Evolutionary conservation across 352 stramenopile genomes (phyloP).

Genomic region (Globisporangium polare): DNA sequence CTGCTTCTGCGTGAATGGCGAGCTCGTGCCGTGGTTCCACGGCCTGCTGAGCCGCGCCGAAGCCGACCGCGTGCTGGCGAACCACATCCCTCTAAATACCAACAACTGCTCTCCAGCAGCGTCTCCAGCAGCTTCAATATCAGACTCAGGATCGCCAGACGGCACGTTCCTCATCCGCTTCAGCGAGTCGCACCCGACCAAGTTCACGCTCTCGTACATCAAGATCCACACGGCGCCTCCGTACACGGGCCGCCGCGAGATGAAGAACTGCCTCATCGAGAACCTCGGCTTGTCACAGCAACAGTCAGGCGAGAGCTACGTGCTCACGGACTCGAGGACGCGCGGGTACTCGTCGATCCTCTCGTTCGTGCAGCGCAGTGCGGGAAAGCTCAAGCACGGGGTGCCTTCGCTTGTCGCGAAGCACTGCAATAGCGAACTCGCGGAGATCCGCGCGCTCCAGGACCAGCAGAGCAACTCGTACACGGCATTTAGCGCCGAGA

Average conservation of each 20-base stretch:
- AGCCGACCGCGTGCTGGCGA: conserved; percentile 37
- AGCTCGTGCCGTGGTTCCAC: conserved; percentile 76
- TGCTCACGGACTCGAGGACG: conserved; percentile 41
- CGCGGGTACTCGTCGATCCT: conserved; percentile 58
- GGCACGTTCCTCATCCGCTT: conserved; percentile 76
- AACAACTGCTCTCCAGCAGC: neutral
- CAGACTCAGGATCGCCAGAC: conserved; percentile 23
- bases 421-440: conserved; percentile 55
- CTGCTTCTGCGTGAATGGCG: conserved; percentile 53
- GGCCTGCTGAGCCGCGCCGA: conserved; percentile 47
- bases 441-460: conserved; percentile 30
- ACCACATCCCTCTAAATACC: neutral
- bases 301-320: conserved; percentile 28
- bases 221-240: conserved; percentile 44
- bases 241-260: conserved; percentile 34
- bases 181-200: conserved; percentile 71
- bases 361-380: conserved; percentile 57
- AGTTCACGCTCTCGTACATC: conserved; percentile 77
- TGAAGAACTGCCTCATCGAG: conserved; percentile 72
- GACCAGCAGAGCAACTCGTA: conserved; percentile 56
- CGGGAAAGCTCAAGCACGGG: conserved; percentile 50
- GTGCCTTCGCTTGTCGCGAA: conserved; percentile 51
- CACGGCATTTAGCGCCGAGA: conserved; percentile 65
- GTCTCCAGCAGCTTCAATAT: neutral
- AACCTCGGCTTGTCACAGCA: conserved; percentile 32